Conservation (phyloP, 192 early-diverging fungal genomes). For the Backusella parvicylindrica region DNA sequence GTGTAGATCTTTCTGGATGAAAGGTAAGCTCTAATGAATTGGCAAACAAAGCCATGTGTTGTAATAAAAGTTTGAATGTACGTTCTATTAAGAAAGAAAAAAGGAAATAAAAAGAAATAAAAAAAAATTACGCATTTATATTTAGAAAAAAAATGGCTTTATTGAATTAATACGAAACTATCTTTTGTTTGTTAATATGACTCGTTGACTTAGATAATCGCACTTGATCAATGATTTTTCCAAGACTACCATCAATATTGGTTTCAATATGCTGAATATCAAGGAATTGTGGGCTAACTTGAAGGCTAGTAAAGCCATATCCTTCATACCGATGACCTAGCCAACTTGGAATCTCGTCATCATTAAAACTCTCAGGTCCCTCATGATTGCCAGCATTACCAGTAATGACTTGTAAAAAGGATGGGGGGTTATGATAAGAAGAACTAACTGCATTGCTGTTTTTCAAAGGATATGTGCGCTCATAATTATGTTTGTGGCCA, state of each 20-base stretch:
- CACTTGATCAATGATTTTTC: constrained; percentile 12
- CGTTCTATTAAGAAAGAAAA: not conserved
- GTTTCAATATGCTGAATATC: constrained; percentile 15
- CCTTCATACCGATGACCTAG: constrained; percentile 12
- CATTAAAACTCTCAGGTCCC: not conserved
- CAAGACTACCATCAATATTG: constrained; percentile 14
- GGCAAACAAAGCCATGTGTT: constrained; percentile 30
- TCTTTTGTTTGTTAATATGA: constrained; percentile 11
- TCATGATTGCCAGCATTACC: constrained; percentile 26
- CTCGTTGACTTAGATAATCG: constrained; percentile 16
- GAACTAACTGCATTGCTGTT: not conserved
- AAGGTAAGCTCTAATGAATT: constrained; percentile 8
- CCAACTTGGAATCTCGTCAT: constrained; percentile 8
- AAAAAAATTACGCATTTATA: not conserved
- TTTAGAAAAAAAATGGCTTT: not conserved
- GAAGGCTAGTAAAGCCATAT: constrained; percentile 13
- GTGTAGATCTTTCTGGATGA: not conserved
- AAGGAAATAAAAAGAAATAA: not conserved
- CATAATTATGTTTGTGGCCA: constrained; percentile 26
- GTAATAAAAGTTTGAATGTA: too few relatives aligned
- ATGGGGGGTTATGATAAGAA: constrained; percentile 23
- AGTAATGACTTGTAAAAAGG: constrained; percentile 14
- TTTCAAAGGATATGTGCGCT: constrained; percentile 20
- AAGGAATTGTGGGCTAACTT: not conserved
- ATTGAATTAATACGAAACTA: not conserved